Evolutionary conservation across 108 stramenopile species (phyloP).

Genomic region (Asterionellopsis glacialis): DNA sequence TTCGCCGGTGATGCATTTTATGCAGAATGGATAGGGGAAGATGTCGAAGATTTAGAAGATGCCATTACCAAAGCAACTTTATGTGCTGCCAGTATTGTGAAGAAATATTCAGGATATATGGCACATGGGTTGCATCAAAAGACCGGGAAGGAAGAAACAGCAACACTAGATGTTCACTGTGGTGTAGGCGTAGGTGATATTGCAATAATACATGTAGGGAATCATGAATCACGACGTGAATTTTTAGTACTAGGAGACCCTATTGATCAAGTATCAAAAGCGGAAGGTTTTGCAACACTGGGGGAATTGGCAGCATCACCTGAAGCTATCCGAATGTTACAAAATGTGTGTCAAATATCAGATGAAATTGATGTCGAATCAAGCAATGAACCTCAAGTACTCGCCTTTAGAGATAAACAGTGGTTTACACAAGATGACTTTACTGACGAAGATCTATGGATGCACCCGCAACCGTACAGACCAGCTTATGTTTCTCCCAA

Average conservation of each 20-base stretch:
- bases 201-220: slow-evolving; percentile 36
- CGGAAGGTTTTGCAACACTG: no score
- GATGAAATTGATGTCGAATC: no score
- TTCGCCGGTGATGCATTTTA: slow-evolving; percentile 58
- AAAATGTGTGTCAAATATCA: no score
- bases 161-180: slow-evolving; percentile 58
- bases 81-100: slow-evolving; percentile 31
- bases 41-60: slow-evolving; percentile 1
- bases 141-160: not conserved
- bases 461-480: no score
- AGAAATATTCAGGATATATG: slow-evolving; percentile 19
- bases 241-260: slow-evolving; percentile 44
- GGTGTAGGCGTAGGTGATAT: slow-evolving; percentile 40
- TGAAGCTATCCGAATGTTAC: no score
- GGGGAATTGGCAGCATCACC: no score
- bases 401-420: no score
- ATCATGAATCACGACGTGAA: slow-evolving; percentile 29
- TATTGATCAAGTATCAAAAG: slow-evolving; percentile 33
- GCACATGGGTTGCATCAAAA: slow-evolving; percentile 19
- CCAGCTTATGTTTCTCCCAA: no score
- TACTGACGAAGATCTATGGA: no score
- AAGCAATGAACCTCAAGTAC: no score
- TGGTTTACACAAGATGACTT: no score
- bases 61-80: slow-evolving; percentile 20
- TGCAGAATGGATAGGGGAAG: slow-evolving; percentile 34